phyloP scores from a whole-genome alignment of 805 yeast genomes.

The Saturnispora zaruensis region DNA sequence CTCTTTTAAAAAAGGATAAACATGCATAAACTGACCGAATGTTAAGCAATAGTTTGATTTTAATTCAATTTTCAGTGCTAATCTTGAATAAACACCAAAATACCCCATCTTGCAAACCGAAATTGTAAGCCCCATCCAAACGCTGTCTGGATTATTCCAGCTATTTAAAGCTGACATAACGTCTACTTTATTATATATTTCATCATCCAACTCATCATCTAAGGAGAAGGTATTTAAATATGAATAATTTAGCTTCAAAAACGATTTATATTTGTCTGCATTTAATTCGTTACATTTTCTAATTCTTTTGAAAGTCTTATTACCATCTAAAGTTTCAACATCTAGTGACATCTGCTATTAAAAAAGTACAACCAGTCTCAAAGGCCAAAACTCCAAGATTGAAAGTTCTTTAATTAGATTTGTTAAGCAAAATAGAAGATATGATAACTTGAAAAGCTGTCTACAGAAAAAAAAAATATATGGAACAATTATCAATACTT shows the following conservation, averaged over 20 bases:
- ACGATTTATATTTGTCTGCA: background rate
- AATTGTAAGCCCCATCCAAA: slow-evolving; percentile 9
- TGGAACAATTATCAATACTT: background rate
- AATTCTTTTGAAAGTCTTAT: background rate
- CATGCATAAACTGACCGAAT: slow-evolving; percentile 11
- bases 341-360: background rate
- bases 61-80: slow-evolving; percentile 9
- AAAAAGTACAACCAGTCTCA: background rate
- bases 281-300: background rate
- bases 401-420: background rate
- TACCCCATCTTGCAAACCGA: slow-evolving; percentile 9
- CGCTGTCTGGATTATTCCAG: slow-evolving; percentile 6
- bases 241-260: slow-evolving; percentile 2
- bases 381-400: background rate
- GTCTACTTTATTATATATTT: slow-evolving; percentile 8
- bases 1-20: slow-evolving; percentile 11
- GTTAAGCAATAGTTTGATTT: slow-evolving; percentile 7
- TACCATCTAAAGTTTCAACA: background rate
- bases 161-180: slow-evolving; percentile 1
- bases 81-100: slow-evolving; percentile 10
- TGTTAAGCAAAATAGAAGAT: background rate
- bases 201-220: background rate
- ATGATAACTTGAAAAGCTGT: background rate
- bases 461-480: background rate
- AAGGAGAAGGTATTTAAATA: background rate